Base-by-base conservation (phyloP, 75 land plant species). In the Larix kaempferi region DNA sequence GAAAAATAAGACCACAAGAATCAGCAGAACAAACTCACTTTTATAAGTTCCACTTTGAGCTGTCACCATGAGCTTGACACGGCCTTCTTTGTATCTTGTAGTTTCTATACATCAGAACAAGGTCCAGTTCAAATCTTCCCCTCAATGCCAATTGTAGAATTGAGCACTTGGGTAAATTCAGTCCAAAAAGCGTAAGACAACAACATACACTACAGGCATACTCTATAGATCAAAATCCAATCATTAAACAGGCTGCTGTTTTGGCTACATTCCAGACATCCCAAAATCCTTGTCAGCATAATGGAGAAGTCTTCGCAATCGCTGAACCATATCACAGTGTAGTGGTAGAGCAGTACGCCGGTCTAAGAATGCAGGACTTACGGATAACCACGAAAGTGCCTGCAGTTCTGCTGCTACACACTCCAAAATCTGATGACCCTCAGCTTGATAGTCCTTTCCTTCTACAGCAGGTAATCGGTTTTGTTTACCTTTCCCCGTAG, bases 321-420 rank as follows among this genome's bases (percentile, higher is more conserved):
- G 83, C 74, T 90, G 85, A 2, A 93, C 86, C 77, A 94, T 95
- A 25, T 96, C 98, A 78, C 99, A 94, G 71, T 96, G 99, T 80
- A 92, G 91, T 25, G 99, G 99, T 62, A 96, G 80, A 39, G 95
- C 90, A 57, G 89, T 82, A 41, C 98, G 82, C 22, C 98, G 76
- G 1, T 86, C 89, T 73, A 84, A 55, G 76, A 82, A 89, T 22
- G 89, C 81, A 12, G 95, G 98, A 80, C 95, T 95, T 2, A 79
- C 89, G 1, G 98, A 92, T 82, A 96, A 82, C 99, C 99, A 96
- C 65, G 98, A 94, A 17, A 96, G 85, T 57, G 95, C 89, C 59
- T 94, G 93, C 44, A 96, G 86, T 79, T 96, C 98, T 39, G 98
- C 95, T 61, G 92, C 91, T 29, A 89, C 78, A 16, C 80, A 73